Evolutionary conservation across 495 filamentous ascomycete genomes (phyloP).

Genomic region (Thozetella sp.): DNA sequence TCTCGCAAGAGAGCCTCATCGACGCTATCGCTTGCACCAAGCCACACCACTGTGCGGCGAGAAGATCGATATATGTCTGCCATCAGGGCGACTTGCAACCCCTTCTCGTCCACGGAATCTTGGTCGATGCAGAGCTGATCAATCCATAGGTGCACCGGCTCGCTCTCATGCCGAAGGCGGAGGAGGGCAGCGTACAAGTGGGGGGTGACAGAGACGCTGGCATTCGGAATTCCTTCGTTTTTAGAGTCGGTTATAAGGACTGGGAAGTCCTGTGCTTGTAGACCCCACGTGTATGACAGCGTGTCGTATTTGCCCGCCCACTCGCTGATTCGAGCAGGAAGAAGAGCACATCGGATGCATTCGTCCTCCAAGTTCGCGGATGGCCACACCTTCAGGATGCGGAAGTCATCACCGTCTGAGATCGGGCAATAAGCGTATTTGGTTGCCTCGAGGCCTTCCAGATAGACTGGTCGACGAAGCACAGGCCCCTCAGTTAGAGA

Average conservation of each 20-base stretch:
- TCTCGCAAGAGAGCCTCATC: not conserved
- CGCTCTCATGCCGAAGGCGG: not conserved
- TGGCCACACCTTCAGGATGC: not conserved
- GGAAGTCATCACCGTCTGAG: not conserved
- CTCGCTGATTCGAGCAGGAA: not conserved
- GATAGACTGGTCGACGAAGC: not conserved
- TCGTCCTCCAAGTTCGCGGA: not conserved
- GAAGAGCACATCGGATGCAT: not conserved
- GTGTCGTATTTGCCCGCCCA: not conserved
- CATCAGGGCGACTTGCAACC: constrained; percentile 21
- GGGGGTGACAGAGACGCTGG: not conserved
- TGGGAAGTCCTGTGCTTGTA: not conserved
- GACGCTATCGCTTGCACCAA: constrained; percentile 11
- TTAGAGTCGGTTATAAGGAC: not conserved
- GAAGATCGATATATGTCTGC: constrained; percentile 20
- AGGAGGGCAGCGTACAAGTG: not conserved
- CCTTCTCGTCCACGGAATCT: constrained; percentile 13
- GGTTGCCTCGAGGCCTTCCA: not conserved
- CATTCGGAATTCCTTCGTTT: not conserved
- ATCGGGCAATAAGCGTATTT: not conserved
- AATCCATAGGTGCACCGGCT: constrained; percentile 12
- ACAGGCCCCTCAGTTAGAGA: not conserved
- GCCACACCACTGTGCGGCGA: constrained; percentile 16
- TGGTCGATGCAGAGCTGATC: constrained; percentile 27
- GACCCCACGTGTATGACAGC: not conserved